These are phyloP conservation scores for Pythium dissimile DNA, from an alignment of 352 stramenopile species.

Conservation along the genomic window DNA sequence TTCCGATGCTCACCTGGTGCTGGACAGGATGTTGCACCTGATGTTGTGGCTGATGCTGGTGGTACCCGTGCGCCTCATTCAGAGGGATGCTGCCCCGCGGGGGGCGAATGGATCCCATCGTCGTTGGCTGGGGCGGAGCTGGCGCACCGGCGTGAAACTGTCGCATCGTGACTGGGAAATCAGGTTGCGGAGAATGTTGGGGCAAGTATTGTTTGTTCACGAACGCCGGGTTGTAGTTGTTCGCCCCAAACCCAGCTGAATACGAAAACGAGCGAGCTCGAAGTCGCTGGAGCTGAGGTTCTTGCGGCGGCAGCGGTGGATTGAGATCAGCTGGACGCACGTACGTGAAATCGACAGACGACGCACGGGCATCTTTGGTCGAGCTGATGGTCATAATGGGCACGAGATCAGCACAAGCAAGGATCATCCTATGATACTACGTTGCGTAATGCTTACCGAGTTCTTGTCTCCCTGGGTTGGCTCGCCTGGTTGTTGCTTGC, in stretches of 20 bases:
- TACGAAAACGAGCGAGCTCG: constrained; percentile 78
- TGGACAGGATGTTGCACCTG: neutral
- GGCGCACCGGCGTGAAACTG: constrained; percentile 40
- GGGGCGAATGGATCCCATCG: constrained; percentile 37
- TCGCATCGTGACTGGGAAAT: constrained; percentile 59
- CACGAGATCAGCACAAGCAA: neutral
- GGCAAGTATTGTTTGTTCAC: constrained; percentile 48
- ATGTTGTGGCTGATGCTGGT: constrained; percentile 43
- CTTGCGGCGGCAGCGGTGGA: constrained; percentile 62
- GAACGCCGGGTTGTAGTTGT: constrained; percentile 44
- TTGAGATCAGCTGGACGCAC: constrained; percentile 44
- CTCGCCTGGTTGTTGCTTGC: constrained; percentile 17
- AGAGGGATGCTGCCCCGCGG: constrained; percentile 66
- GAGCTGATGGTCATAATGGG: neutral
- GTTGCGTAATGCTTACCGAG: constrained; percentile 11
- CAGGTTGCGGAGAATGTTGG: constrained; percentile 30
- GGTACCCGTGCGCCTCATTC: constrained; percentile 46
- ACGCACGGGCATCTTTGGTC: constrained; percentile 69
- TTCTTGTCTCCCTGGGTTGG: constrained; percentile 9
- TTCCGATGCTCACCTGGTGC: constrained; percentile 52
- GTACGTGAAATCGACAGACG: constrained; percentile 76
- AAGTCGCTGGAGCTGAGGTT: constrained; percentile 55
- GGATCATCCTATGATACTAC: neutral
- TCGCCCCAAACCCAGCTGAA: constrained; percentile 49
- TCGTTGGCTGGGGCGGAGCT: constrained; percentile 32